Conservation (phyloP, 139 green algal genomes). For the Tetraselmis striata region DNA sequence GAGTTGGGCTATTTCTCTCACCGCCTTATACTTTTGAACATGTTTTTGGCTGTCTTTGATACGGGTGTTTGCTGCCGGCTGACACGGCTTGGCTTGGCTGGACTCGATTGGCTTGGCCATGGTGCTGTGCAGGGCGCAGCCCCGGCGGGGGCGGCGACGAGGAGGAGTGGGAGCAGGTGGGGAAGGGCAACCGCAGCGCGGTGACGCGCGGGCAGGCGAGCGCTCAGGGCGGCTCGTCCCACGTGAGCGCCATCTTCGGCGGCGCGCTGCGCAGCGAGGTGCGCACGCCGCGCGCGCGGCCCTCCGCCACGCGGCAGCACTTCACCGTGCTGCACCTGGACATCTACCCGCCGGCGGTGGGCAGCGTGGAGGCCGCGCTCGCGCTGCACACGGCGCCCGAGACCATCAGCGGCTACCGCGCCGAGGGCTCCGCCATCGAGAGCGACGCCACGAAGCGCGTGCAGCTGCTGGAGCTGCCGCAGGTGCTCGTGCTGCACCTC, state of each 20-base stretch:
- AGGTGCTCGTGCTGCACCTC: slow-evolving; percentile 69
- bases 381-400: slow-evolving; percentile 27
- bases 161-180: slow-evolving; percentile 39
- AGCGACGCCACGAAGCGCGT: slow-evolving; percentile 35
- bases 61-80: too few relatives aligned
- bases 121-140: background rate
- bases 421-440: slow-evolving; percentile 8
- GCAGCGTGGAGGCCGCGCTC: slow-evolving; percentile 49
- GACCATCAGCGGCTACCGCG: slow-evolving; percentile 39
- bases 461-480: slow-evolving; percentile 37
- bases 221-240: slow-evolving; percentile 19
- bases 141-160: slow-evolving; percentile 3
- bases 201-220: slow-evolving; percentile 24
- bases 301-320: slow-evolving; percentile 52
- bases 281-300: slow-evolving; percentile 1
- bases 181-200: slow-evolving; percentile 35
- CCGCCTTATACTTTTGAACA: too few relatives aligned
- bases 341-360: slow-evolving; percentile 17
- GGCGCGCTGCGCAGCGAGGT: slow-evolving; percentile 17
- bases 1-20: too few relatives aligned
- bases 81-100: too few relatives aligned
- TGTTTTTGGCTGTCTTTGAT: too few relatives aligned
- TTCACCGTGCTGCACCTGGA: slow-evolving; percentile 64
- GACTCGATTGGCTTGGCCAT: too few relatives aligned
- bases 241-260: slow-evolving; percentile 25